Base-by-base conservation (phyloP, 805 yeast genomes). In the Candida schatavii region DNA sequence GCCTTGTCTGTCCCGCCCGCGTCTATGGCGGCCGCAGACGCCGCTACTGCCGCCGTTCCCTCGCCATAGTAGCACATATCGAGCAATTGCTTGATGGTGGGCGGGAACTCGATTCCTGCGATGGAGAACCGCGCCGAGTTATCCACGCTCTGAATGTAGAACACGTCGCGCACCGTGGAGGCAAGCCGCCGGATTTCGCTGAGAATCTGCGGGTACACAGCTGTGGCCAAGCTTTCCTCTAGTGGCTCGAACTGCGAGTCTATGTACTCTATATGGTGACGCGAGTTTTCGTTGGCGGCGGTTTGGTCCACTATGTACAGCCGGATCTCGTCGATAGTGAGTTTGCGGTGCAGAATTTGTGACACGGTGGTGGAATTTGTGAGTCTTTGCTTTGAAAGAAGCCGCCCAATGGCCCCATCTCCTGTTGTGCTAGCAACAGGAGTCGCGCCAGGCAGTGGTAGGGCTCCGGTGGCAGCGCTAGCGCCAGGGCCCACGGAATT, bases 91-190 rank as follows among this genome's bases (percentile, higher is more conserved):
- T 52, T 52, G 18, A 58, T 57, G 30, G 54, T 54, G 3, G 58
- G 40, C 1, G 74, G 74, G 39, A 69, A 64, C 37, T 64, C 68
- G 5, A 66, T 46, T 0, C 66, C 71, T 44, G 57, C 38, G 3
- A 70, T 65, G 22, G 51, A 49, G 40, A 64, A 60, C 7, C 49
- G 52, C n/a, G 57, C 48, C 2, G 62, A 36, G 19, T 50, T 43
- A 26, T 50, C 48, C 5, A 48, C 45, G 39, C 55, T 53, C 5
- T 50, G 59, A n/a, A 69, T 64, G 7, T 54, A 50, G 22, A 64
- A 46, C 3, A 61, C 53, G 27, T 60, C 60, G 34, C 42, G 48
- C 11, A 68, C 41, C 2, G 49, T 45, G 9, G 40, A 33, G 7
- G 55, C 53, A 7, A 44, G 34, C 5, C 25, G 19, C 18, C 45